A percentile compares a stretch with the other conserved stretches of the same genome.
Evolutionary conservation across 1,139 yeast species (phyloP).

Genomic region (Saccharomyces hybrid): DNA sequence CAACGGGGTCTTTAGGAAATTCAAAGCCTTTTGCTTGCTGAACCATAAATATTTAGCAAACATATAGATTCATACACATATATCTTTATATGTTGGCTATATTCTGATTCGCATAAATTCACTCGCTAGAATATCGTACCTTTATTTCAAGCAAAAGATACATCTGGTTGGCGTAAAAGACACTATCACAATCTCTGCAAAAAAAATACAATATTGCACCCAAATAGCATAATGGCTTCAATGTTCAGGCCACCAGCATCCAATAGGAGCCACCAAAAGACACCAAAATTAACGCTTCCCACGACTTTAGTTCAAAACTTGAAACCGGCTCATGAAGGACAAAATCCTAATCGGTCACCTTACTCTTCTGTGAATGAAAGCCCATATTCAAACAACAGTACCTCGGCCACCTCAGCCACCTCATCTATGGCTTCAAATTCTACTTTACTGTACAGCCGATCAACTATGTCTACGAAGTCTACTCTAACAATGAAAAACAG

Average conservation of each 20-base stretch:
- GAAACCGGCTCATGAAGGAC: conserved; percentile 4
- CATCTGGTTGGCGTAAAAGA: not conserved
- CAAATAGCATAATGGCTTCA: conserved; percentile 22
- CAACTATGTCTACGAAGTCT: not conserved
- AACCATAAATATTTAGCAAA: not conserved
- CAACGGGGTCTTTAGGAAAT: not conserved
- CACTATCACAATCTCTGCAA: not conserved
- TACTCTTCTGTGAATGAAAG: not conserved
- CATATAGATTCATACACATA: not conserved
- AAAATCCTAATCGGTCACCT: not conserved
- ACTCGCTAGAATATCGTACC: not conserved
- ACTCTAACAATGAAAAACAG: conserved; percentile 15
- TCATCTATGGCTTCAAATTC: not conserved
- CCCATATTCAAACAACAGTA: not conserved
- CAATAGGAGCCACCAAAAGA: conserved; percentile 19
- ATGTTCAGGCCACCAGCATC: conserved; percentile 30
- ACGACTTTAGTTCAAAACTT: conserved; percentile 11
- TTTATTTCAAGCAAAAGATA: not conserved
- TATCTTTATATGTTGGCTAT: not conserved
- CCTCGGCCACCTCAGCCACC: not conserved
- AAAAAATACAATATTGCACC: too few relatives aligned
- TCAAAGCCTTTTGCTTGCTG: not conserved
- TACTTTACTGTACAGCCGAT: not conserved
- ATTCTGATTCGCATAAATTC: not conserved
- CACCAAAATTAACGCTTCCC: conserved; percentile 29